A percentile compares a stretch with the other conserved stretches of the same genome.
Evolutionary conservation across 108 stramenopile species (phyloP).

Genomic region (Cylindrotheca closterium): DNA sequence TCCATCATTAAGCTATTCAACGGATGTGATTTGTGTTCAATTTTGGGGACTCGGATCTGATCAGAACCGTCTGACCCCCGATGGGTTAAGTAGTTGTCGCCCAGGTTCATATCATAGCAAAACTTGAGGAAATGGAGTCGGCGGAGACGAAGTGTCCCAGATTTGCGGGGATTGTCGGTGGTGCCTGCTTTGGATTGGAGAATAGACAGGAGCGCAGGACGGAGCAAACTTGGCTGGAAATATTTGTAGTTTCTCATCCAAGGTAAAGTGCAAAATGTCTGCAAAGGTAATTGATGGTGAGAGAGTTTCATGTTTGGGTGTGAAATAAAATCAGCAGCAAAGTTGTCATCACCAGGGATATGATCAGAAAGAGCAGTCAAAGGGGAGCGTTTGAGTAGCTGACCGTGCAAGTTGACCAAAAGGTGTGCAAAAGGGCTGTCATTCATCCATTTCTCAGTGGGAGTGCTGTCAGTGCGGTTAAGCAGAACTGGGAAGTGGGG

Average conservation of each 20-base stretch:
- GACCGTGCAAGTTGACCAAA: neutral
- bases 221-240: constrained; percentile 5
- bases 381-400: neutral
- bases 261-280: neutral
- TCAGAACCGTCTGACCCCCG: too few species aligned
- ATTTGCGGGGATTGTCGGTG: neutral
- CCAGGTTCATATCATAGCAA: neutral
- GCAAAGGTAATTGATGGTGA: neutral
- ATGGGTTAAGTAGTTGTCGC: neutral
- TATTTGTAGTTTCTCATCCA: neutral
- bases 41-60: too few species aligned
- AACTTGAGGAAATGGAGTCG: constrained; percentile 10
- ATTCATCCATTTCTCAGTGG: neutral
- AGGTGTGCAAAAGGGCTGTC: neutral
- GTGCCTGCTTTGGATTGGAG: neutral
- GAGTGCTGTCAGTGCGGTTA: neutral
- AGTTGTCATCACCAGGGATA: neutral
- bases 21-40: too few species aligned
- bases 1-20: too few species aligned
- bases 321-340: constrained; percentile 2
- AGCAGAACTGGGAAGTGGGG: neutral
- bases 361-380: neutral
- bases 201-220: constrained; percentile 3
- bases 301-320: neutral
- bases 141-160: constrained; percentile 2